phyloP scores from a whole-genome alignment of 148 eudicot genomes.

The Amaranthus palmeri region DNA sequence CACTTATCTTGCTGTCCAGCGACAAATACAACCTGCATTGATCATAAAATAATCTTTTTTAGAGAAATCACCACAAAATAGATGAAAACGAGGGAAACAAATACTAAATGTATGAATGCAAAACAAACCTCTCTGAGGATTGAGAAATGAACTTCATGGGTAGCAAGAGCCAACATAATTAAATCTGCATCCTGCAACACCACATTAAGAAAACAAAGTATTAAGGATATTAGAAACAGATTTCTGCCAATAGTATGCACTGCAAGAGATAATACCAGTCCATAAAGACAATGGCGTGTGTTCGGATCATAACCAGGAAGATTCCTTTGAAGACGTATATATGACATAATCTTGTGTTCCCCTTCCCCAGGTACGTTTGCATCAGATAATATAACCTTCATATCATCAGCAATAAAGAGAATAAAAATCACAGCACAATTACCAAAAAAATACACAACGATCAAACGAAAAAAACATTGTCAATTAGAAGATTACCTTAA shows the following conservation, averaged over 20 bases:
- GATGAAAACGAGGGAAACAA: background rate
- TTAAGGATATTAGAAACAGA: background rate
- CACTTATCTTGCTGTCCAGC: conserved; percentile 94
- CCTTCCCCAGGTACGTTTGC: conserved; percentile 99
- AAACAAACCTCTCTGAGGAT: conserved; percentile 80
- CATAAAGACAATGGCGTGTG: conserved; percentile 90
- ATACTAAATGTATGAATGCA: background rate
- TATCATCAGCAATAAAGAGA: conserved; percentile 8
- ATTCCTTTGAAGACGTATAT: conserved; percentile 94
- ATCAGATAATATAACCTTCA: conserved; percentile 94
- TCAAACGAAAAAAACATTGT: background rate
- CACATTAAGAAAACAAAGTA: background rate
- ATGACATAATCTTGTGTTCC: conserved; percentile 97
- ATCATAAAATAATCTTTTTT: conserved; percentile 4
- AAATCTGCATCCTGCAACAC: conserved; percentile 76
- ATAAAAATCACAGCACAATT: conserved; percentile 6
- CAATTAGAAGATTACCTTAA: conserved; percentile 52
- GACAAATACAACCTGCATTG: conserved; percentile 59
- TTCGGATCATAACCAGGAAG: conserved; percentile 96
- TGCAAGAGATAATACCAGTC: conserved; percentile 59
- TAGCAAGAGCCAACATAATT: conserved; percentile 91
- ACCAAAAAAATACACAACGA: background rate
- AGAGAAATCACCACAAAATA: background rate
- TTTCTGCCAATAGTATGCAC: background rate
- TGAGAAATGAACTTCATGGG: conserved; percentile 96